Evolutionary conservation across 176 grass and related monocot genomes (phyloP).

Genomic region (Oryza australiensis): DNA sequence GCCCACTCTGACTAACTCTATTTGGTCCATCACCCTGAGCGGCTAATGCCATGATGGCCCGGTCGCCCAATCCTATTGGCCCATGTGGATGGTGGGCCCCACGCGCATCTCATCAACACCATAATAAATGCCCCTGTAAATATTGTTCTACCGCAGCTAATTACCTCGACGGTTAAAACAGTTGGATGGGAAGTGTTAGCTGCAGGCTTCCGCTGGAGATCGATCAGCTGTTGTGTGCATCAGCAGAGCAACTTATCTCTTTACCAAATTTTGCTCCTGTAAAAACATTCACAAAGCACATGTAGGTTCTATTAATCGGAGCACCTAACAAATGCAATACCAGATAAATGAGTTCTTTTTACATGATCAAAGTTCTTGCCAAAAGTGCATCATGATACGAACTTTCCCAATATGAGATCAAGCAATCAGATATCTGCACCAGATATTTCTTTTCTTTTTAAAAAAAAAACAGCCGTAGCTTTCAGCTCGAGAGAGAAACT

Average conservation of each 20-base stretch:
- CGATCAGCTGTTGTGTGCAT: not conserved
- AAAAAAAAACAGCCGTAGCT: not conserved
- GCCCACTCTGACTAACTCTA: not conserved
- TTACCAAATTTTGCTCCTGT: not conserved
- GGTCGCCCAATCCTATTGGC: constrained; percentile 2
- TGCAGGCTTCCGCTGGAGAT: not conserved
- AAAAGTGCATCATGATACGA: not conserved
- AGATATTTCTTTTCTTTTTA: not conserved
- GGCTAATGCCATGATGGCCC: not conserved
- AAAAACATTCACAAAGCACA: not conserved
- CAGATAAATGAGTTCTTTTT: not conserved
- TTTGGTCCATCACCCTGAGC: not conserved
- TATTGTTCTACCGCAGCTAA: not conserved
- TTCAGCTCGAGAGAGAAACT: not conserved
- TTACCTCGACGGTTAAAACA: not conserved
- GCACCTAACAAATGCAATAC: not conserved
- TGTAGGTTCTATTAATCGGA: too few species aligned
- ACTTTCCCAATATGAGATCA: not conserved
- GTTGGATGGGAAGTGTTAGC: not conserved
- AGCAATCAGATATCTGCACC: not conserved
- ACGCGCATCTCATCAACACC: not conserved
- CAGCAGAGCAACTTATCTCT: not conserved
- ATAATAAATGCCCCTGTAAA: not conserved
- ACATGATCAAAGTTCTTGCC: not conserved
- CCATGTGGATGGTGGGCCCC: not conserved